A percentile compares a stretch with the other conserved stretches of the same genome.
Conservation (phyloP, 306 rosid genomes). For the barrel medic (Medicago truncatula) region MtrunA17r5.0-ANR NC_053048.1:42947501-42948000, state of each 20-base stretch:
- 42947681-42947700: not conserved
- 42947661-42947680: slow-evolving; percentile 10
- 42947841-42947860: slow-evolving; percentile 92
- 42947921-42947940: slow-evolving; percentile 44
- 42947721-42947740: slow-evolving; percentile 29
- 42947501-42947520: slow-evolving; percentile 4
- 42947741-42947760: slow-evolving; percentile 11
- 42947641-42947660: slow-evolving; percentile 23
- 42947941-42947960: not conserved
- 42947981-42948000: not conserved
- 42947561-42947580: slow-evolving; percentile 33
- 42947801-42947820: slow-evolving; percentile 98
- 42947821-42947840: slow-evolving; percentile 94
- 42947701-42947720: slow-evolving; percentile 31
- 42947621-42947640: slow-evolving; percentile 30
- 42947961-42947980: slow-evolving; percentile 5
- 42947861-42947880: slow-evolving; percentile 91
- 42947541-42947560: slow-evolving; percentile 23
- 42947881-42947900: slow-evolving; percentile 88
- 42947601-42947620: slow-evolving; percentile 37
- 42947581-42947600: slow-evolving; percentile 8
- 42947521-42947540: slow-evolving; percentile 21
- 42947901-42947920: slow-evolving; percentile 91
- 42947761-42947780: slow-evolving; percentile 96
- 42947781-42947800: slow-evolving; percentile 96